Evolutionary conservation across 179 eudicot species (phyloP).

Genomic region (Kewa caespitosa): DNA sequence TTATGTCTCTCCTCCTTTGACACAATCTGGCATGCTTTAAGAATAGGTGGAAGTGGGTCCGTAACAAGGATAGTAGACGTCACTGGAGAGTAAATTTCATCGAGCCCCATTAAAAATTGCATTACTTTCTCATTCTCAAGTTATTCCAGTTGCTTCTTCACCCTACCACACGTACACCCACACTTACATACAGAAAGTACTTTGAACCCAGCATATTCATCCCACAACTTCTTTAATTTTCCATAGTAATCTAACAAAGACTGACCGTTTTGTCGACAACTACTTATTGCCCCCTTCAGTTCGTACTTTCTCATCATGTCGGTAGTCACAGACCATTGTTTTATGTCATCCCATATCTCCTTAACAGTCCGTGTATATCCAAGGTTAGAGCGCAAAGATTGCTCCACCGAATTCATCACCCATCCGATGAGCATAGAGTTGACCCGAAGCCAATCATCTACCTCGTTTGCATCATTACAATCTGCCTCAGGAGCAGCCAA

Average conservation of each 20-base stretch:
- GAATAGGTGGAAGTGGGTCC: not conserved
- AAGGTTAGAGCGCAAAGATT: not conserved
- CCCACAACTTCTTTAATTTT: not conserved
- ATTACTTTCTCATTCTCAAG: not conserved
- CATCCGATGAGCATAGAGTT: not conserved
- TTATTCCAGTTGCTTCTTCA: not conserved
- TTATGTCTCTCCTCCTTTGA: not conserved
- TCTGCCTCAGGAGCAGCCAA: not conserved
- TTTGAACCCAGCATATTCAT: not conserved
- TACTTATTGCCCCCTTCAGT: not conserved
- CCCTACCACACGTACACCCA: not conserved
- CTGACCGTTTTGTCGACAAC: not conserved
- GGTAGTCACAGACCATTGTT: not conserved
- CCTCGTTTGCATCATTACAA: not conserved
- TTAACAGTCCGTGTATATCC: not conserved
- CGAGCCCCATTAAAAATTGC: not conserved
- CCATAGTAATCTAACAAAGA: not conserved
- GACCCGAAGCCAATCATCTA: not conserved
- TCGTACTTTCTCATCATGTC: not conserved
- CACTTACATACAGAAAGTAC: not conserved
- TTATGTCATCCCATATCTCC: not conserved
- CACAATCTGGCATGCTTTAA: not conserved
- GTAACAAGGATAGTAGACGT: not conserved
- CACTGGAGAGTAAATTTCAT: not conserved
- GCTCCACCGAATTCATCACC: not conserved